These are phyloP conservation scores for Leishmania tropica DNA, from an alignment of 208 protist species.

Conservation along the genomic window DNA sequence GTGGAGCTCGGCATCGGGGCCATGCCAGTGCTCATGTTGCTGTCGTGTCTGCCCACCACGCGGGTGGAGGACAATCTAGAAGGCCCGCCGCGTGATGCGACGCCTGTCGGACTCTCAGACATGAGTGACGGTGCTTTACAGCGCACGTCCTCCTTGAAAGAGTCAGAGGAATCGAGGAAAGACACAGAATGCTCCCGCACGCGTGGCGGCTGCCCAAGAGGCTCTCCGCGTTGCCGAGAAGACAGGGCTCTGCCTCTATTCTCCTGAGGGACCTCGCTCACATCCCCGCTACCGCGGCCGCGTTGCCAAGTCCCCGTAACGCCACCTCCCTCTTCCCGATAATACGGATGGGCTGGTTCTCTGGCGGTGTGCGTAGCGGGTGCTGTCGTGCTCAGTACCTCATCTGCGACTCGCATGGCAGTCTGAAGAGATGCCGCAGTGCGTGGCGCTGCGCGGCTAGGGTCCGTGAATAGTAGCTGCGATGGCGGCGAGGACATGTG, in stretches of 20 bases:
- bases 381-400: constrained; percentile 21
- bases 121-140: background rate
- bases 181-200: background rate
- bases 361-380: background rate
- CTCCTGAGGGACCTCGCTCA: background rate
- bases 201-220: background rate
- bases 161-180: background rate
- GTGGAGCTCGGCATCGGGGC: background rate
- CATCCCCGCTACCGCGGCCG: background rate
- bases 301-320: background rate
- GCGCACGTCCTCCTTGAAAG: background rate
- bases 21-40: background rate
- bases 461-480: background rate
- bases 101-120: background rate
- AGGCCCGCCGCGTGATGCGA: background rate
- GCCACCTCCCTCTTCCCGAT: background rate
- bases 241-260: background rate
- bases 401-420: constrained; percentile 25
- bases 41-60: background rate
- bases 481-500: background rate
- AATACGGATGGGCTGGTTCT: constrained; percentile 19
- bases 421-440: background rate
- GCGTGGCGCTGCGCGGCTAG: background rate
- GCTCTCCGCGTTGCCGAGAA: background rate
- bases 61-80: background rate